Evolutionary conservation across 306 rosid species (phyloP).

Genomic region (Mimosa pudica): DNA sequence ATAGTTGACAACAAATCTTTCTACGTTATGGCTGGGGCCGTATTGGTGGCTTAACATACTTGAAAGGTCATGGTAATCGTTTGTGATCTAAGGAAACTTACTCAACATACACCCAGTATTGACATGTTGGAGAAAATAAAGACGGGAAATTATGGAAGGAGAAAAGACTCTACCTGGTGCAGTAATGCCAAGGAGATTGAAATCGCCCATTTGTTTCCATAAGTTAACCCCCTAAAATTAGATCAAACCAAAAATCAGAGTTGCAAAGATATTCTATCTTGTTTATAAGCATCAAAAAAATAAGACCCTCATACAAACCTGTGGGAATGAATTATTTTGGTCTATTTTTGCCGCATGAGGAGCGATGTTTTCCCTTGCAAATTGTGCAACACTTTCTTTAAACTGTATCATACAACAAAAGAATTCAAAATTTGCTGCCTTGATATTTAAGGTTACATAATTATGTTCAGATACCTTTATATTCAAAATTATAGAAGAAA

Average conservation of each 20-base stretch:
- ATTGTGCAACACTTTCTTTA: constrained; percentile 85
- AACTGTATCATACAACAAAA: constrained; percentile 54
- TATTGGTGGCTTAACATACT: neutral
- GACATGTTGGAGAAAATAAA: constrained; percentile 6
- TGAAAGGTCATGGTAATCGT: neutral
- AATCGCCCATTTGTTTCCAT: constrained; percentile 94
- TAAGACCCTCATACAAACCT: constrained; percentile 42
- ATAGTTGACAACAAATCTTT: neutral
- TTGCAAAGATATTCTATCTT: neutral
- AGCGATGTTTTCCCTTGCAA: constrained; percentile 78
- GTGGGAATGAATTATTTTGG: constrained; percentile 75
- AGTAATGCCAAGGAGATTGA: constrained; percentile 92
- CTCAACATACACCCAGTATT: neutral
- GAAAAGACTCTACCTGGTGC: constrained; percentile 69
- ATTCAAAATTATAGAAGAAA: constrained; percentile 16
- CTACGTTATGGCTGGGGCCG: neutral
- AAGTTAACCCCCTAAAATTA: constrained; percentile 77
- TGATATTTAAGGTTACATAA: constrained; percentile 13
- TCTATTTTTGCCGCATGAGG: constrained; percentile 87
- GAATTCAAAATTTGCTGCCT: neutral
- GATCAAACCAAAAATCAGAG: constrained; percentile 31
- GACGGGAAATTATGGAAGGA: neutral
- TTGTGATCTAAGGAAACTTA: neutral
- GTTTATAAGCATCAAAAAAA: constrained; percentile 15
- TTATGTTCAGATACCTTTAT: neutral